Evolutionary conservation across 345 rosid species (phyloP), one percentile per base, ranked within the genome.

Genomic region (Salix suchowensis): DNA sequence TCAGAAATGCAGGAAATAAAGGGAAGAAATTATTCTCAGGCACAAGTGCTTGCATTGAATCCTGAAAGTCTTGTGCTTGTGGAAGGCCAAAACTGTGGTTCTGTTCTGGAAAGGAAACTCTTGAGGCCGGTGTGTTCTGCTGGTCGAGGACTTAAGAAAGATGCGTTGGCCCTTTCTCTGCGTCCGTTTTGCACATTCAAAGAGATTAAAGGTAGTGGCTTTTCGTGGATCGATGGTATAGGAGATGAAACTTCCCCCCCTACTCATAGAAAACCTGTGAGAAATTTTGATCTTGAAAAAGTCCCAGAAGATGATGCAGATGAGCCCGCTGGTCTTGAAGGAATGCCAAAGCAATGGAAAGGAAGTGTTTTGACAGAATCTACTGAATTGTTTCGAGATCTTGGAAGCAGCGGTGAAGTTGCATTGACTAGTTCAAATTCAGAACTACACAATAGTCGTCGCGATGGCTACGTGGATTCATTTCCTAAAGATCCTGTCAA

Each of bases 81-180:
- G 61, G 72, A 68, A 26, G 67, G 42, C 42, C 78, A 39, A 30
- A 37, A 39, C 23, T 26, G 40, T 23, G 71, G 54, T 37, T 68
- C 73, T 8, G 66, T 52, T 68, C 12, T 76, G 67, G 73, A 76
- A 26, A 73, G 78, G 30, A 76, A 68, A 42, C 54, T 68, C 0
- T 55, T 58, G 54, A 68, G 52, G 66, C 67, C 65, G 18, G 73
- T 30, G 2, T 76, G 18, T 68, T 54, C 55, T n/a, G 39, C 26
- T 39, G 73, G 40, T 19, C 73, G 6, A 26, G 37, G 30, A 54
- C 70, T 9, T 24, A 68, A 76, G 60, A 68, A 76, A 40, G 79
- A 69, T 15, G 36, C 34, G 1, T 16, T 58, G 28, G 5, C 26
- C 10, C 62, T 58, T 4, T 58, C 62, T n/a, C n/a, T 58, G 28